Conservation (phyloP, 768 basidiomycete species). For the Mycena haematopus region DNA sequence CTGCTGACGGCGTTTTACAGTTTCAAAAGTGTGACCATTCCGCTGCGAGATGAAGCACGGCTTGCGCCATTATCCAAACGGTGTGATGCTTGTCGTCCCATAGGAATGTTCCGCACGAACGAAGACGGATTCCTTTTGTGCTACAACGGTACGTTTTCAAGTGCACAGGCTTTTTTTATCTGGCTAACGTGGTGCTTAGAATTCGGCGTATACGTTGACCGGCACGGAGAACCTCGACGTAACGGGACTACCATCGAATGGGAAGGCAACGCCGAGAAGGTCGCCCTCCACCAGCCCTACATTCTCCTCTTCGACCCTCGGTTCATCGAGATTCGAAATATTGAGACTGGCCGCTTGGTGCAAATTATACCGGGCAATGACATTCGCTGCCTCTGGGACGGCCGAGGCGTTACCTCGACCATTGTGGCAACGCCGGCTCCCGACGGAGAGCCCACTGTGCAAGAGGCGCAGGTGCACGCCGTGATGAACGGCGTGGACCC, state of each 20-base stretch:
- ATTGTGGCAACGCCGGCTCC: slow-evolving; percentile 62
- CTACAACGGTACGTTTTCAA: slow-evolving; percentile 72
- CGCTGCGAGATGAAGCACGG: slow-evolving; percentile 73
- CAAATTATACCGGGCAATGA: slow-evolving; percentile 86
- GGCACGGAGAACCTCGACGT: slow-evolving; percentile 74
- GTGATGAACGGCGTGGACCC: slow-evolving; percentile 73
- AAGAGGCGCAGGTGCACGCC: slow-evolving; percentile 86
- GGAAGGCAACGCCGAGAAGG: slow-evolving; percentile 85
- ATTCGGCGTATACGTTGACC: slow-evolving; percentile 91
- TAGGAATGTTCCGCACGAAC: slow-evolving; percentile 93
- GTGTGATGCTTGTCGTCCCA: slow-evolving; percentile 86
- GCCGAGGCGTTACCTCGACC: slow-evolving; percentile 64
- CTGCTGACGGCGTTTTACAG: slow-evolving; percentile 42
- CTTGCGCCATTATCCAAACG: slow-evolving; percentile 79
- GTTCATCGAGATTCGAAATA: slow-evolving; percentile 90
- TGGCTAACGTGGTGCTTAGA: slow-evolving; percentile 50
- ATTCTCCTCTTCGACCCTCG: slow-evolving; percentile 86
- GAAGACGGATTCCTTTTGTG: slow-evolving; percentile 94
- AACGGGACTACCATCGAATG: slow-evolving; percentile 83
- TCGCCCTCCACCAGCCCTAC: slow-evolving; percentile 89
- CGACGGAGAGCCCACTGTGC: slow-evolving; percentile 56
- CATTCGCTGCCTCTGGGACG: slow-evolving; percentile 91
- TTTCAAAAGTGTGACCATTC: slow-evolving; percentile 89
- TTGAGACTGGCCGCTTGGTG: slow-evolving; percentile 77
- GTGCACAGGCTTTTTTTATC: not conserved